A percentile compares a stretch with the other conserved stretches of the same genome.
These are phyloP conservation scores for Calamus simplicifolius DNA, from an alignment of 176 grass and related monocot species.

Conservation along the genomic window DNA sequence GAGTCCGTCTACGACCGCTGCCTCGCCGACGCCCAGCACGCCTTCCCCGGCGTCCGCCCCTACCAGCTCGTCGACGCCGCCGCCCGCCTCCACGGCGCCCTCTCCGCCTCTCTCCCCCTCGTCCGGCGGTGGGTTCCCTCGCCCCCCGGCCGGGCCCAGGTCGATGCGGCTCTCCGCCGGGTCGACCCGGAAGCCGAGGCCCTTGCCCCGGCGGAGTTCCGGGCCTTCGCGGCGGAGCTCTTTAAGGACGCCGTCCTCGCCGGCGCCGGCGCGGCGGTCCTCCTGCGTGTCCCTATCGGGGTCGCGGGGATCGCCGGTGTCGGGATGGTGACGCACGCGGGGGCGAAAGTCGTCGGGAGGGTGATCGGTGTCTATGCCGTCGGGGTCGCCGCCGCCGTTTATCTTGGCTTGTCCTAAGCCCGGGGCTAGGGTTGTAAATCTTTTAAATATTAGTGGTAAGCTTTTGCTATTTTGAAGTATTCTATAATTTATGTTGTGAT, in stretches of 20 bases:
- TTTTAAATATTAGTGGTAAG: no score
- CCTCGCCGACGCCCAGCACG: slow-evolving; percentile 32
- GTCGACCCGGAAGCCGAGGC: slow-evolving; percentile 5
- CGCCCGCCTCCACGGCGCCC: slow-evolving; percentile 30
- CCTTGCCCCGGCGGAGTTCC: slow-evolving; percentile 28
- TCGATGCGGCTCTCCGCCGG: background rate
- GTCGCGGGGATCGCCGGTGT: slow-evolving; percentile 44
- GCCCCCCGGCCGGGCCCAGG: background rate
- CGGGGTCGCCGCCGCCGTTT: slow-evolving; percentile 50
- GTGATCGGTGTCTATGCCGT: slow-evolving; percentile 47
- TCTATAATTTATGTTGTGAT: no score
- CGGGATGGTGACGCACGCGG: slow-evolving; percentile 24
- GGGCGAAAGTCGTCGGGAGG: slow-evolving; percentile 31
- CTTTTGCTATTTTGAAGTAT: no score
- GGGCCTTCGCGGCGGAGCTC: slow-evolving; percentile 39
- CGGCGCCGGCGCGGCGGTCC: slow-evolving; percentile 37
- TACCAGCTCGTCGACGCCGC: slow-evolving; percentile 60
- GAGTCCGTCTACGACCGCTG: slow-evolving; percentile 44
- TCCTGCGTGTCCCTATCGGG: slow-evolving; percentile 31
- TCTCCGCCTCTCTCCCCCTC: slow-evolving; percentile 25
- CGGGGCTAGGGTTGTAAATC: no score
- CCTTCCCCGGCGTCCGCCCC: slow-evolving; percentile 38
- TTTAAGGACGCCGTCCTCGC: slow-evolving; percentile 43
- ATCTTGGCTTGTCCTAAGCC: slow-evolving; percentile 30
- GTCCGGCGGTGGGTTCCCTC: background rate